Percentiles rank a stretch among this genome's conserved stretches.
Evolutionary conservation across 306 rosid species (phyloP).

Genomic region (Fragaria vesca): DNA sequence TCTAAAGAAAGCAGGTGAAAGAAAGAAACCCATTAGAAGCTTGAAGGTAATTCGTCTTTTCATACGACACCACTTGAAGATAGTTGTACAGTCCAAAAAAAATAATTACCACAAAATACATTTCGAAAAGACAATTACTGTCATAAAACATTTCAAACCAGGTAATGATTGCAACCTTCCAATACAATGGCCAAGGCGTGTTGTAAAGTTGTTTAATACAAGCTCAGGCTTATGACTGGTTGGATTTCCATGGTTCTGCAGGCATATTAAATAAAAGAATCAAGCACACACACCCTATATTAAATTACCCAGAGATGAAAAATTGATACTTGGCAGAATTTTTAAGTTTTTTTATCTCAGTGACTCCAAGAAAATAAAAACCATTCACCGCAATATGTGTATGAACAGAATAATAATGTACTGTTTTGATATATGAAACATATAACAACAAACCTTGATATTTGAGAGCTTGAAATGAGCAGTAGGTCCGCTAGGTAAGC

Average conservation of each 20-base stretch:
- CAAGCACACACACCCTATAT: background rate
- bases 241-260: slow-evolving; percentile 93
- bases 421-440: background rate
- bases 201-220: slow-evolving; percentile 67
- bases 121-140: background rate
- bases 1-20: slow-evolving; percentile 38
- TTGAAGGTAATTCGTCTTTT: slow-evolving; percentile 4
- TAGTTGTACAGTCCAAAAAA: background rate
- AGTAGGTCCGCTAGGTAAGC: slow-evolving; percentile 87
- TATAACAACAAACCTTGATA: slow-evolving; percentile 54
- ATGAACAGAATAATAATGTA: background rate
- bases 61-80: background rate
- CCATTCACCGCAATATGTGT: background rate
- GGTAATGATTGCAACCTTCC: slow-evolving; percentile 62
- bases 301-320: background rate
- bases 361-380: background rate
- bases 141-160: slow-evolving; percentile 8
- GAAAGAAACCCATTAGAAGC: slow-evolving; percentile 16
- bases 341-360: background rate
- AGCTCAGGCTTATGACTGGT: slow-evolving; percentile 91
- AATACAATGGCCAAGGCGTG: slow-evolving; percentile 84
- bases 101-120: too few species aligned
- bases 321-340: background rate
- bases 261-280: slow-evolving; percentile 9
- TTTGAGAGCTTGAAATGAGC: slow-evolving; percentile 88